Base-by-base conservation (phyloP, 208 protist species). In the Eutreptiella sp. region DNA sequence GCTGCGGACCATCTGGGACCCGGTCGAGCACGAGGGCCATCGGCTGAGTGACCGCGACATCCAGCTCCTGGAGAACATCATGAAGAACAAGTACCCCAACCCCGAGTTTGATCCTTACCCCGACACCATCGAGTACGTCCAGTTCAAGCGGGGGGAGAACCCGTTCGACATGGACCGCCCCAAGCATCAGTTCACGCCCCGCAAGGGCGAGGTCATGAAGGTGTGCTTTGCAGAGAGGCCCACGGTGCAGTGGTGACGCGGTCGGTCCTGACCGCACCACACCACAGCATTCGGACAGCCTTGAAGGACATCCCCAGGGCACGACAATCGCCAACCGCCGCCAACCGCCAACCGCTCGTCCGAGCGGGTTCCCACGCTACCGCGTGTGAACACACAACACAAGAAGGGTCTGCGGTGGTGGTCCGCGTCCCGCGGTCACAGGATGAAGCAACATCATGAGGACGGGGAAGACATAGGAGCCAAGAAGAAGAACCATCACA, bases 1-100 rank as follows among this genome's bases (percentile, higher is more conserved):
- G 27, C 75, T 91, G 71, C 75, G 85, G 38, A 95, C 85, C 48
- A 89, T 95, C 34, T 80, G 89, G 63, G 89, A 95, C 55, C 79
- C 77, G 35, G 64, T 93, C 31, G 85, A 90, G 68, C 79, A 90
- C 53, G 76, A 88, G 39, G 88, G 88, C 71, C 85, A 90, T 52
- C 73, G 81, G 33, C 67, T 95, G 29, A 78, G 72, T 31, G 89
- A 90, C 72, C 81, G 82, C 3, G 86, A 93, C 55, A 61, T 95
- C 36, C 80, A 92, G 61, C 77, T 90, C 58, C 84, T 95, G 63
- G 87, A 92, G 68, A 91, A 92, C 64, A 72, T 95, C 27, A 80
- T 90, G 71, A 85, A 87, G 57, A 92, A 91, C 46, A 83, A 80
- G 67, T 91, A 82, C 7, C 77, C 82, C 3, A 87, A 91, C 67